Conservation (phyloP, 345 rosid species). For the Moringa oleifera region DNA sequence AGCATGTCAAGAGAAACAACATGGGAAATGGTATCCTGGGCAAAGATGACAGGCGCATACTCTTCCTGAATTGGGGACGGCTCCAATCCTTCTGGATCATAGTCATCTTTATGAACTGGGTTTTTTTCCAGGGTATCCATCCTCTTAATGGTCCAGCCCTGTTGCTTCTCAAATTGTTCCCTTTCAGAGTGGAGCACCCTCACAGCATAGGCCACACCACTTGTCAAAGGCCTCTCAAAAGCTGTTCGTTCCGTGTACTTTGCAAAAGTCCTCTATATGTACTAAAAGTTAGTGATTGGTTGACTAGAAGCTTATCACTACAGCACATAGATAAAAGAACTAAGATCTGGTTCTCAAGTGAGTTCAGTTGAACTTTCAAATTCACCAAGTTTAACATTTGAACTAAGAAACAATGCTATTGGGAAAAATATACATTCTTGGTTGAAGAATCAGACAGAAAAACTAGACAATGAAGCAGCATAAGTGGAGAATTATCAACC, state of each 20-base stretch:
- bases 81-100: conserved; percentile 49
- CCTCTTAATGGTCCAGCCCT: conserved; percentile 87
- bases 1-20: conserved; percentile 89
- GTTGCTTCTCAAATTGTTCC: conserved; percentile 86
- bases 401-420: background rate
- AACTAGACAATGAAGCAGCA: conserved; percentile 6
- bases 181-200: conserved; percentile 90
- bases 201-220: conserved; percentile 96
- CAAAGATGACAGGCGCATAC: conserved; percentile 98
- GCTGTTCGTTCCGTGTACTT: conserved; percentile 93
- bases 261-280: conserved; percentile 69
- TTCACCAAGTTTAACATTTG: background rate
- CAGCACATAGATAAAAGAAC: conserved; percentile 5
- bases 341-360: conserved; percentile 17
- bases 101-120: conserved; percentile 80
- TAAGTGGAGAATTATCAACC: conserved; percentile 5
- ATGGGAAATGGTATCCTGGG: conserved; percentile 90
- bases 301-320: background rate
- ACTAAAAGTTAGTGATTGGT: conserved; percentile 29
- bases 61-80: conserved; percentile 83
- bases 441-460: no score
- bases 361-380: conserved; percentile 5
- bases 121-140: conserved; percentile 68
- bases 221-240: conserved; percentile 96
- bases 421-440: no score